A percentile compares a stretch with the other conserved stretches of the same genome.
Conservation (phyloP, 129 eudicot genomes). For the Sambucus nigra region DNA sequence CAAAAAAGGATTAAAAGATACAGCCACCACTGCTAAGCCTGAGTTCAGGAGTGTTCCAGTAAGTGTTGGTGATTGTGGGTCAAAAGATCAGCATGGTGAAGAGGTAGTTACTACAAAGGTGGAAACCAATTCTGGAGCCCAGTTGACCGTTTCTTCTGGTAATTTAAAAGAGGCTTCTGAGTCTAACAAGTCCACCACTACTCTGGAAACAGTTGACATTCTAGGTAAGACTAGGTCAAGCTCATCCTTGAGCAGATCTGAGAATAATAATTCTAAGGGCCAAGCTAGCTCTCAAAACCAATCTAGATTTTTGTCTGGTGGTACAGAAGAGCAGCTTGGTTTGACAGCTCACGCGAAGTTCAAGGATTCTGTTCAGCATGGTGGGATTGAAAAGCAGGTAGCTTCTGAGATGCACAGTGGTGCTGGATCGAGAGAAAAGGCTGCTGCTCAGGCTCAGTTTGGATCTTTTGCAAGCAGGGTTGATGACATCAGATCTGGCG, state of each 20-base stretch:
- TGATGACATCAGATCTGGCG: background rate
- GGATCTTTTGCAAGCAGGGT: conserved; percentile 4
- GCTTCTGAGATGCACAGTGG: conserved; percentile 15
- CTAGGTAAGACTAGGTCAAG: conserved; percentile 30
- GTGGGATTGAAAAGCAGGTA: conserved; percentile 13
- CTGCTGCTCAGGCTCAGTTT: conserved; percentile 9
- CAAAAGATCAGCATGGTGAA: conserved; percentile 10
- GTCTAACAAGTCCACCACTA: conserved; percentile 28
- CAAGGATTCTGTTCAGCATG: conserved; percentile 24
- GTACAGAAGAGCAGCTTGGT: conserved; percentile 20
- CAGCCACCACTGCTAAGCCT: conserved; percentile 16
- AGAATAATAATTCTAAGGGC: conserved; percentile 23
- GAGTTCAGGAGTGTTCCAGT: conserved; percentile 18
- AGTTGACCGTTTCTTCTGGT: conserved; percentile 24
- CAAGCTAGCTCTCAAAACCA: conserved; percentile 30
- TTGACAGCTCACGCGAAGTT: conserved; percentile 20
- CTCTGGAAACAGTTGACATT: conserved; percentile 16
- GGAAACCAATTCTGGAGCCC: conserved; percentile 20
- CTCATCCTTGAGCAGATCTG: conserved; percentile 29
- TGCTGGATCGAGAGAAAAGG: conserved; percentile 12
- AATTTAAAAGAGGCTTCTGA: conserved; percentile 28
- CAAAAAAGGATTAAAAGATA: background rate
- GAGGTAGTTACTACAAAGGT: conserved; percentile 6
- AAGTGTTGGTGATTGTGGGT: conserved; percentile 15
- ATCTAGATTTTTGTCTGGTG: conserved; percentile 23